Evolutionary conservation across 2,329 filamentous ascomycete genomes (phyloP), one percentile per base, ranked within the genome.

Genomic region (Cladosporium cucumerinum): DNA sequence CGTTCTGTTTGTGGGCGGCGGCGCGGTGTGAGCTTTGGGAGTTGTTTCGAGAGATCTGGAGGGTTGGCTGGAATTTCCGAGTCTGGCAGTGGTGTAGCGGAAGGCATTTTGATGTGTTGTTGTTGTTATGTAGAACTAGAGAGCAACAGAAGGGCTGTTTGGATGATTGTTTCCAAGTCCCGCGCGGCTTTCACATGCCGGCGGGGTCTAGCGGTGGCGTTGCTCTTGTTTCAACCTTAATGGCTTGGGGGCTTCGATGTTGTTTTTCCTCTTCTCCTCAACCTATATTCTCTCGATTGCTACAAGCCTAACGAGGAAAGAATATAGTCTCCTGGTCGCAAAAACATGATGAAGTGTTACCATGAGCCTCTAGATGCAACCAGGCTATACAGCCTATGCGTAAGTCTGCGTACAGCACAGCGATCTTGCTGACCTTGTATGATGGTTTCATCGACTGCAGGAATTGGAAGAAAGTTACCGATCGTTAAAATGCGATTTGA

Each of bases 21-120:
- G 66, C 89, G 85, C 32, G 89, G 87, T 72, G 89, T 84, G 66
- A 92, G 82, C 73, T 87, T 90, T 34, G 89, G 89, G 49, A 91
- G 83, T 66, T 81, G 83, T 12, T 46, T 79, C 72, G 82, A 85
- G 30, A 86, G 78, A 71, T 83, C 81, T 18, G 83, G 81, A 36
- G 68, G 68, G 43, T 67, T 69, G 18, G 62, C 55, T 23, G 71
- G 68, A 34, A 66, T 60, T 43, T 36, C 32, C 14, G 60, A 62
- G 26, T 62, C 60, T 30, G 60, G 49, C 5, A 65, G 58, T 25
- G 66, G 65, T 8, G 66, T 46, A 5, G 68, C 66, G 23, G 68
- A 61, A 48, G 68, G 65, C 69, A 71, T 71, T 4, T 61, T 69
- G 59, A 57, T 43, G 30, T 43, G 12, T 25, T 49, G 52, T 64